A percentile compares a stretch with the other conserved stretches of the same genome.
Conservation (phyloP, 768 basidiomycete species). For the Tricholoma sp. region DNA sequence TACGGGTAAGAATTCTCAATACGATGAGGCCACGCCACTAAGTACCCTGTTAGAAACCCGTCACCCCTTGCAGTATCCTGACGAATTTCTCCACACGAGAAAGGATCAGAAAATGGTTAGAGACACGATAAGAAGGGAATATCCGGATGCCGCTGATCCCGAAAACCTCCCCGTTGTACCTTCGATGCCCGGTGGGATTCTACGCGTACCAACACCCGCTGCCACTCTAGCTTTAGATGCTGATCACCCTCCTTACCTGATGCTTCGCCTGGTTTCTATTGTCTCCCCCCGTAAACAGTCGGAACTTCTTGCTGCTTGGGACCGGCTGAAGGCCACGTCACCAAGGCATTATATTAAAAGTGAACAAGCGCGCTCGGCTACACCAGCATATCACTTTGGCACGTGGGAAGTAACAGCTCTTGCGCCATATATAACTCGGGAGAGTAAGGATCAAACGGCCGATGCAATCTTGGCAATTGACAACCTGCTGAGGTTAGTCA, state of each 20-base stretch:
- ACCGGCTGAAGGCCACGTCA: too few relatives aligned
- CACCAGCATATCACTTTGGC: background rate
- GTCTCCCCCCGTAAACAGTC: background rate
- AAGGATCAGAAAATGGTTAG: too few relatives aligned
- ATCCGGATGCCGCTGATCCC: background rate
- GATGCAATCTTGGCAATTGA: too few relatives aligned
- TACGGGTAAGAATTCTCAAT: too few relatives aligned
- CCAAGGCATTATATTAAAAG: background rate
- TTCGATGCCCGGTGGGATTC: background rate
- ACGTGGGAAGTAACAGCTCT: background rate
- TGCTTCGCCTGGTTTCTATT: background rate
- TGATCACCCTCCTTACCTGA: background rate
- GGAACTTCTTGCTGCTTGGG: background rate
- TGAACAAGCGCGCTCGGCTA: background rate
- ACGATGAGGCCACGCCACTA: background rate
- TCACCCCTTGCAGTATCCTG: too few relatives aligned
- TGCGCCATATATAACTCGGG: background rate
- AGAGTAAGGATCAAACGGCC: too few relatives aligned
- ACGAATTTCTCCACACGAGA: too few relatives aligned
- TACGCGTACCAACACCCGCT: background rate
- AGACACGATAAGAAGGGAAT: too few relatives aligned
- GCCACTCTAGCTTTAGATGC: background rate
- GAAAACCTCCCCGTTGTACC: background rate
- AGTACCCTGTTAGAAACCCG: background rate
- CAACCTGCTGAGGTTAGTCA: too few relatives aligned